These are phyloP conservation scores for Penicillium ucsense DNA, from an alignment of 495 filamentous ascomycete genomes.

Conservation along the genomic window DNA sequence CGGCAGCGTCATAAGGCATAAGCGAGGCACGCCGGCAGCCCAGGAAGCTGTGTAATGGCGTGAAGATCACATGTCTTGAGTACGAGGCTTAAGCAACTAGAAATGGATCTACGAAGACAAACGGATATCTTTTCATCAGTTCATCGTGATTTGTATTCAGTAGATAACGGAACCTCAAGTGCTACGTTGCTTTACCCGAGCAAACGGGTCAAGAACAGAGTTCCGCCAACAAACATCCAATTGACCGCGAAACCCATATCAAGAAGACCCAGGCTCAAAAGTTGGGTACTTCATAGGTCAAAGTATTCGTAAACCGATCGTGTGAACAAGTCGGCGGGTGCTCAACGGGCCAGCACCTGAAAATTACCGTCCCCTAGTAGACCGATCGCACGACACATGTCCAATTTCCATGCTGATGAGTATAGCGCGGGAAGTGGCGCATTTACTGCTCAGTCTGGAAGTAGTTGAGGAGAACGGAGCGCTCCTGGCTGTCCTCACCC, in stretches of 20 bases:
- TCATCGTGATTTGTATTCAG: slow-evolving; percentile 16
- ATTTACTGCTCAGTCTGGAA: slow-evolving; percentile 83
- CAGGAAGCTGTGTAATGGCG: too few relatives aligned
- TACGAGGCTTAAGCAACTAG: too few relatives aligned
- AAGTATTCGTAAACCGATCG: too few relatives aligned
- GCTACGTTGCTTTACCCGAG: slow-evolving; percentile 17
- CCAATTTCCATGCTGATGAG: neutral
- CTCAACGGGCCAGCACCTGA: slow-evolving; percentile 1
- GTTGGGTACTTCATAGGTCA: too few relatives aligned
- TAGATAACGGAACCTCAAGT: slow-evolving; percentile 8
- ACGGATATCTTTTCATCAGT: slow-evolving; percentile 2
- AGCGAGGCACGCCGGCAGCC: too few relatives aligned
- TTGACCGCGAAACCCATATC: neutral
- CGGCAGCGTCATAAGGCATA: too few relatives aligned
- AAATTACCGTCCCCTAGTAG: slow-evolving; percentile 2
- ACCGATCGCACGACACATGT: slow-evolving; percentile 3
- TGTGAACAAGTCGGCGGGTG: too few relatives aligned
- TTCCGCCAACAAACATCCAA: slow-evolving; percentile 3
- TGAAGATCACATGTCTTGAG: too few relatives aligned
- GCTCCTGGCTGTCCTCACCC: slow-evolving; percentile 98
- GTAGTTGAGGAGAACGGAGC: slow-evolving; percentile 96
- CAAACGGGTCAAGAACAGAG: slow-evolving; percentile 14
- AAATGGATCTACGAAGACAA: neutral
- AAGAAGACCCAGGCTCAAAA: neutral
- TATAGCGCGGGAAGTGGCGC: neutral